Conservation (phyloP, 805 yeast genomes). For the Clavispora fructus region DNA sequence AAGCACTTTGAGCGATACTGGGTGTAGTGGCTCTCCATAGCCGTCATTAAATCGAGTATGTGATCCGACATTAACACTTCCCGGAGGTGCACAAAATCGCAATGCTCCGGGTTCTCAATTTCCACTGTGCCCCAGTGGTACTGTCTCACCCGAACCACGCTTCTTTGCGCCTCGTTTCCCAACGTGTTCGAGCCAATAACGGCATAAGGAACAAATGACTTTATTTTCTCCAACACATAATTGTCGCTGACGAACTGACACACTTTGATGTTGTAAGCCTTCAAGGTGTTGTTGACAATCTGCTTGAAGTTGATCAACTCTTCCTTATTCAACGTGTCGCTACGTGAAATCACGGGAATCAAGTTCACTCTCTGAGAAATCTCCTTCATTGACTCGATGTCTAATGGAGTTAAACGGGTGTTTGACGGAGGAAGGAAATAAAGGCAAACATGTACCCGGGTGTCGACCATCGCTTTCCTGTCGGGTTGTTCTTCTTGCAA, state of each 20-base stretch:
- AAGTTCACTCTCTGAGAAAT: constrained; percentile 69
- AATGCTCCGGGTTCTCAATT: constrained; percentile 69
- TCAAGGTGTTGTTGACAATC: constrained; percentile 45
- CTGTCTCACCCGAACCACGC: constrained; percentile 48
- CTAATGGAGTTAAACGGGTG: constrained; percentile 49
- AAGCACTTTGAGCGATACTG: constrained; percentile 57
- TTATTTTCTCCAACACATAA: constrained; percentile 26
- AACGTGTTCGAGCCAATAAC: constrained; percentile 60
- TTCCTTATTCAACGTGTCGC: constrained; percentile 61
- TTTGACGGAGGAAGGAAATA: constrained; percentile 75
- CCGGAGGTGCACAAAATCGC: constrained; percentile 68
- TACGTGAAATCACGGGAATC: constrained; percentile 77
- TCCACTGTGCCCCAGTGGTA: constrained; percentile 87
- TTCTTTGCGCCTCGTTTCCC: constrained; percentile 22
- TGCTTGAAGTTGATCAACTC: constrained; percentile 54
- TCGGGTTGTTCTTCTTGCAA: constrained; percentile 57
- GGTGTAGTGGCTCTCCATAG: constrained; percentile 77
- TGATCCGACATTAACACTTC: constrained; percentile 61
- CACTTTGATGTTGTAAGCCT: constrained; percentile 46
- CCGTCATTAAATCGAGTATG: constrained; percentile 70
- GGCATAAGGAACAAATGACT: constrained; percentile 58
- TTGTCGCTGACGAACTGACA: constrained; percentile 27
- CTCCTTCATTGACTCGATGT: constrained; percentile 67
- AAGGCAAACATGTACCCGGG: constrained; percentile 78
- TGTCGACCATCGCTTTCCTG: constrained; percentile 41